These are phyloP conservation scores for Saprolegnia diclina DNA, from an alignment of 352 stramenopile species.

Conservation along the genomic window DNA sequence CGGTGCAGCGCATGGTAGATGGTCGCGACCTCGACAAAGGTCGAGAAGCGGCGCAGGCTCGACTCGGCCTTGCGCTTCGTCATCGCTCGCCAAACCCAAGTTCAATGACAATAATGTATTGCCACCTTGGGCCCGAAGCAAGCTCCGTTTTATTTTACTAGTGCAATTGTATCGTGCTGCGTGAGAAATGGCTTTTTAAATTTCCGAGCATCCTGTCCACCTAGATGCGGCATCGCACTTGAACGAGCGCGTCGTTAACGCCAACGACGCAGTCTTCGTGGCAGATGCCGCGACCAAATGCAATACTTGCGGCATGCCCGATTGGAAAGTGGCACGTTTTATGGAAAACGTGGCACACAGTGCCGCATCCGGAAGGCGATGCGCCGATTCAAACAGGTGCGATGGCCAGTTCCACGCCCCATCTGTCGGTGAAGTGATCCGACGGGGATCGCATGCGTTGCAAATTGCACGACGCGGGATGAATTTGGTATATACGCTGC, in stretches of 20 bases:
- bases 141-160: neutral
- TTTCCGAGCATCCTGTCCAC: neutral
- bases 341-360: neutral
- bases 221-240: neutral
- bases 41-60: conserved; percentile 5
- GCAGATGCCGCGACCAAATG: neutral
- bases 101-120: conserved; percentile 1
- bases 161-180: neutral
- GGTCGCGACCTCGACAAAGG: conserved; percentile 22
- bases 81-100: neutral
- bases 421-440: too few relatives aligned
- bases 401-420: too few relatives aligned
- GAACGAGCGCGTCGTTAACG: neutral
- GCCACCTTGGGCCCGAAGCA: neutral
- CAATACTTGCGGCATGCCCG: too few relatives aligned
- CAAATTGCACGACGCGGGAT: too few relatives aligned
- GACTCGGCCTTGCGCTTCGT: conserved; percentile 4
- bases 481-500: too few relatives aligned
- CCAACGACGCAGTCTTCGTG: neutral
- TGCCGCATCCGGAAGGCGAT: neutral
- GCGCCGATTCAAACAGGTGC: too few relatives aligned
- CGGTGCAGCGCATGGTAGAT: conserved; percentile 15
- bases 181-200: neutral
- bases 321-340: neutral
- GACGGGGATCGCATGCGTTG: too few relatives aligned